These are phyloP conservation scores for Cercospora sesami DNA, from an alignment of 2,329 filamentous ascomycete species.

Conservation along the genomic window DNA sequence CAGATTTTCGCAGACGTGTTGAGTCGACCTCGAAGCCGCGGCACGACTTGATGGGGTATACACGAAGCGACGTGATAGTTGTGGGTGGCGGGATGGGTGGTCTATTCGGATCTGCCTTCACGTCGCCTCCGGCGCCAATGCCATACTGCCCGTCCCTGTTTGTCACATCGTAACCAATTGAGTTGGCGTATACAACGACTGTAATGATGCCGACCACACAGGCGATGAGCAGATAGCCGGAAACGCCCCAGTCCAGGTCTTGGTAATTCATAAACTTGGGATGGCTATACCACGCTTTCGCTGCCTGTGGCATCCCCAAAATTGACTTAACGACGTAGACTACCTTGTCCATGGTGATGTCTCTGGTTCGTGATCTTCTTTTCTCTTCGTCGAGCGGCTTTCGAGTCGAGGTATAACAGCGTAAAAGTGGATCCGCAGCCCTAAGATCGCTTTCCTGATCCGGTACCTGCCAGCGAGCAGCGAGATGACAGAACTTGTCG, in stretches of 20 bases:
- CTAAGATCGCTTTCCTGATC: neutral
- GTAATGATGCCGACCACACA: conserved; percentile 31
- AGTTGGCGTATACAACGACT: conserved; percentile 32
- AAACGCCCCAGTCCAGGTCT: conserved; percentile 13
- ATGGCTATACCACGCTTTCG: neutral
- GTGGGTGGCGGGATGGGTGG: conserved; percentile 42
- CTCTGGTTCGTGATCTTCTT: neutral
- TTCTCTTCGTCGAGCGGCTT: neutral
- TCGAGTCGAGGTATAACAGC: conserved; percentile 1
- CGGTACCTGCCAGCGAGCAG: conserved; percentile 7
- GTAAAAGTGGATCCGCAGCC: neutral
- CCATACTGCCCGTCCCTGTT: conserved; percentile 26
- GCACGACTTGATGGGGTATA: conserved; percentile 68
- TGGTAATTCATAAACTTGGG: conserved; percentile 8
- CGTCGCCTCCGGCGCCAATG: conserved; percentile 27
- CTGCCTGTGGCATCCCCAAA: conserved; percentile 4
- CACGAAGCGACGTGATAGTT: conserved; percentile 51
- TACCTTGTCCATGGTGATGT: neutral
- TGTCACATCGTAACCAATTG: conserved; percentile 24
- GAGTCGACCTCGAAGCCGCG: conserved; percentile 59
- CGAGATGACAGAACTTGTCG: neutral
- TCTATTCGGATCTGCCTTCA: conserved; percentile 26
- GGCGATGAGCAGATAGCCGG: conserved; percentile 30
- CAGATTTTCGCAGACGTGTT: conserved; percentile 55
- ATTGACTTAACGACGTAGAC: conserved; percentile 6